Evolutionary conservation across 2,329 filamentous ascomycete species (phyloP).

Genomic region (Ophiostoma sp.): DNA sequence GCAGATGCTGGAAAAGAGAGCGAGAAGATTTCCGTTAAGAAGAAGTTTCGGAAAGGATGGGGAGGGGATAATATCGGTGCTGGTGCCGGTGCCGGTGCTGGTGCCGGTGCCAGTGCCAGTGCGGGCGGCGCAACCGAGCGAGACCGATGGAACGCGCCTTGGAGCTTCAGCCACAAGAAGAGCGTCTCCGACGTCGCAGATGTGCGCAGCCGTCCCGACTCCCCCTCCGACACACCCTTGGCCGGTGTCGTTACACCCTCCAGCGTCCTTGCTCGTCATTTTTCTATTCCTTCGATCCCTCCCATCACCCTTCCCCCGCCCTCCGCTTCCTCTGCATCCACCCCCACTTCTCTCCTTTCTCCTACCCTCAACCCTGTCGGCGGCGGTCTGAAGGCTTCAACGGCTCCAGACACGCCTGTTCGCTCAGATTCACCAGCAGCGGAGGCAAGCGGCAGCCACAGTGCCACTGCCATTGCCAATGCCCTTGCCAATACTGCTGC

Average conservation of each 20-base stretch:
- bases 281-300: conserved; percentile 56
- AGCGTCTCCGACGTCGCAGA: conserved; percentile 41
- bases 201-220: conserved; percentile 40
- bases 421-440: conserved; percentile 31
- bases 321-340: conserved; percentile 20
- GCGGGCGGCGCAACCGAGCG: not conserved
- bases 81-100: not conserved
- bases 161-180: conserved; percentile 39
- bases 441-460: not conserved
- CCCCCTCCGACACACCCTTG: conserved; percentile 50
- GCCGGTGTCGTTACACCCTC: conserved; percentile 59
- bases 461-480: conserved; percentile 26
- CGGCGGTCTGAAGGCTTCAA: conserved; percentile 13
- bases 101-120: not conserved
- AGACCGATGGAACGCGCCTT: conserved; percentile 22
- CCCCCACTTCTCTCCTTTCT: conserved; percentile 17
- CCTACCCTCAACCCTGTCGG: conserved; percentile 7
- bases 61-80: conserved; percentile 9
- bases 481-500: conserved; percentile 26
- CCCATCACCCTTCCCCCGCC: conserved; percentile 13
- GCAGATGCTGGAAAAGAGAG: conserved; percentile 12
- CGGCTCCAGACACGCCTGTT: conserved; percentile 22
- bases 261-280: conserved; percentile 59
- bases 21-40: conserved; percentile 12
- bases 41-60: conserved; percentile 11